A percentile compares a stretch with the other conserved stretches of the same genome.
These are phyloP conservation scores for Isoetes taiwanensis DNA, from an alignment of 75 land plant genomes.

Conservation along the genomic window DNA sequence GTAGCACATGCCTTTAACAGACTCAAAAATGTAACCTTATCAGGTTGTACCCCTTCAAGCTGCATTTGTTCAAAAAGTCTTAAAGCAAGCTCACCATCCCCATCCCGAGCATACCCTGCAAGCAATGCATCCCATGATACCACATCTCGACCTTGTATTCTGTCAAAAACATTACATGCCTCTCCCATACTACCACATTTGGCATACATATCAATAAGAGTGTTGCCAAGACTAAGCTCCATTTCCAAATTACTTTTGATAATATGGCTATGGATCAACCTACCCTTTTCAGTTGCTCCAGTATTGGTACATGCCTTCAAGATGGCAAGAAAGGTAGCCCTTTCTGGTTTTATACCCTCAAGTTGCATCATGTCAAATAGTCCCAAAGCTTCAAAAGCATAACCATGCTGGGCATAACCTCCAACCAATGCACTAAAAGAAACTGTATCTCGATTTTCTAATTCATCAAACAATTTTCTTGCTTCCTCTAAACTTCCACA, in stretches of 20 bases:
- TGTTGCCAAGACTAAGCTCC: neutral
- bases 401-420: conserved; percentile 1
- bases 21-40: neutral
- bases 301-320: neutral
- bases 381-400: neutral
- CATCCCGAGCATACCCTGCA: neutral
- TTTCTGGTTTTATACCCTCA: neutral
- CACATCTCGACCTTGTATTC: neutral
- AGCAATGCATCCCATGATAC: conserved; percentile 1
- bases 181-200: neutral
- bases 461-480: neutral
- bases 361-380: neutral
- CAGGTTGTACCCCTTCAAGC: neutral
- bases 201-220: neutral
- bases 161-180: neutral
- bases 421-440: neutral
- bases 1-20: neutral
- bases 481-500: neutral
- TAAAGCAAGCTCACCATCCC: neutral
- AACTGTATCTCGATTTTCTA: neutral
- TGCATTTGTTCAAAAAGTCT: neutral
- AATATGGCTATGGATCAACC: neutral
- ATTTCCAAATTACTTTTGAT: neutral
- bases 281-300: neutral
- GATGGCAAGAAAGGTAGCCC: neutral